phyloP scores from a whole-genome alignment of 768 basidiomycete genomes.

The Phaeotremella skinneri region DNA sequence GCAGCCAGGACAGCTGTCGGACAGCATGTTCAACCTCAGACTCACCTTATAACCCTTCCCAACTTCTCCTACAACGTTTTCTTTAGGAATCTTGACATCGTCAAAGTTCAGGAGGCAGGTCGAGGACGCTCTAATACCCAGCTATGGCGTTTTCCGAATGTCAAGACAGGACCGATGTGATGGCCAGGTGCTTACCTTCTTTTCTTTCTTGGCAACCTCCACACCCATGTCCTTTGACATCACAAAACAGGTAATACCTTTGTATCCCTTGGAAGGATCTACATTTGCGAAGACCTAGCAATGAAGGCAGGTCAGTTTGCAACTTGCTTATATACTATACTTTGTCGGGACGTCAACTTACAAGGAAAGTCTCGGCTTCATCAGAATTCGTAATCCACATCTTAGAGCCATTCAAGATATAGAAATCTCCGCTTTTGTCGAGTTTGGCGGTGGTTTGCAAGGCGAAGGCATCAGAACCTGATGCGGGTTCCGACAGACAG shows the following conservation, averaged over 20 bases:
- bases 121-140: slow-evolving; percentile 92
- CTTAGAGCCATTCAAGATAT: slow-evolving; percentile 92
- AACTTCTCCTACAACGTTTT: slow-evolving; percentile 76
- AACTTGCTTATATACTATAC: neutral
- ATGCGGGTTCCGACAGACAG: slow-evolving; percentile 86
- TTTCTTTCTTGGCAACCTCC: slow-evolving; percentile 96
- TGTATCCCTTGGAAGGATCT: slow-evolving; percentile 92
- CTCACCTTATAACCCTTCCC: slow-evolving; percentile 85
- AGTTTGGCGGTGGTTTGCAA: slow-evolving; percentile 87
- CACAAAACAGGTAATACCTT: slow-evolving; percentile 97
- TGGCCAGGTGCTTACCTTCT: slow-evolving; percentile 59
- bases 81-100: slow-evolving; percentile 76
- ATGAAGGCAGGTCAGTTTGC: neutral
- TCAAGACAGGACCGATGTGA: neutral
- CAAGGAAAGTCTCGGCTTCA: slow-evolving; percentile 69
- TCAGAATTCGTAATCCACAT: slow-evolving; percentile 99
- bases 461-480: slow-evolving; percentile 96
- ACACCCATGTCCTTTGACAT: slow-evolving; percentile 96
- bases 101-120: slow-evolving; percentile 94
- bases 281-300: slow-evolving; percentile 96
- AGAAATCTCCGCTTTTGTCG: slow-evolving; percentile 68
- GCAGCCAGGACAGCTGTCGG: too few species aligned
- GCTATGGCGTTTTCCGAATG: slow-evolving; percentile 39
- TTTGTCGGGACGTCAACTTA: slow-evolving; percentile 15
- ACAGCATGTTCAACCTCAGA: neutral